phyloP scores from a whole-genome alignment of 176 grass and related monocot species.

The Avena sativa region DNA sequence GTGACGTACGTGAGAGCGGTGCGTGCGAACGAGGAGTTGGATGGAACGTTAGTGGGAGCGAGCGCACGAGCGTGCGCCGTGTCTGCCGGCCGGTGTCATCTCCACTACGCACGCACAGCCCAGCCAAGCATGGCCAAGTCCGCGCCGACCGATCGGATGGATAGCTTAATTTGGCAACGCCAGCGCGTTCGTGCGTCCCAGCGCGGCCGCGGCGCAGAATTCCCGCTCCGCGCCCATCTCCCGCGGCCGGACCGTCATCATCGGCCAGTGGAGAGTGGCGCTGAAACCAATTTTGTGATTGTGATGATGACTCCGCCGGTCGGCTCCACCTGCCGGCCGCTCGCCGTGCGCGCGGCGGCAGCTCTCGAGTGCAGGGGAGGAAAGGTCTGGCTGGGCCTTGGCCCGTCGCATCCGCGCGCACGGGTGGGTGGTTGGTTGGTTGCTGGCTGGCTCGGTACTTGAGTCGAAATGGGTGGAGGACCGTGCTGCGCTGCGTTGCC shows the following conservation, averaged over 20 bases:
- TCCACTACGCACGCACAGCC: neutral
- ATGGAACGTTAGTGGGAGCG: neutral
- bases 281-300: neutral
- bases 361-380: neutral
- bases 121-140: neutral
- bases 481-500: constrained; percentile 33
- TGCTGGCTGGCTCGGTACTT: neutral
- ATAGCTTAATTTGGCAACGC: neutral
- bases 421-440: neutral
- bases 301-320: neutral
- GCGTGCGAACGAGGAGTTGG: neutral
- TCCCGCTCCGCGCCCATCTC: constrained; percentile 1
- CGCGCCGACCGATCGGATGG: neutral
- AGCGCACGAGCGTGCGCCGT: neutral
- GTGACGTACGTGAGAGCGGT: neutral
- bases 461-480: neutral
- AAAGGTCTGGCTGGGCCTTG: neutral
- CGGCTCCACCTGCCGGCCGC: constrained; percentile 9
- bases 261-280: neutral
- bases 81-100: neutral
- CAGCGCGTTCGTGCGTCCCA: neutral
- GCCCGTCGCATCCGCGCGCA: neutral
- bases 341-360: constrained; percentile 8
- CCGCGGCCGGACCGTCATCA: neutral
- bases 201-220: no score